Evolutionary conservation across 352 stramenopile genomes (phyloP).

Genomic region (Globisporangium nodosum): DNA sequence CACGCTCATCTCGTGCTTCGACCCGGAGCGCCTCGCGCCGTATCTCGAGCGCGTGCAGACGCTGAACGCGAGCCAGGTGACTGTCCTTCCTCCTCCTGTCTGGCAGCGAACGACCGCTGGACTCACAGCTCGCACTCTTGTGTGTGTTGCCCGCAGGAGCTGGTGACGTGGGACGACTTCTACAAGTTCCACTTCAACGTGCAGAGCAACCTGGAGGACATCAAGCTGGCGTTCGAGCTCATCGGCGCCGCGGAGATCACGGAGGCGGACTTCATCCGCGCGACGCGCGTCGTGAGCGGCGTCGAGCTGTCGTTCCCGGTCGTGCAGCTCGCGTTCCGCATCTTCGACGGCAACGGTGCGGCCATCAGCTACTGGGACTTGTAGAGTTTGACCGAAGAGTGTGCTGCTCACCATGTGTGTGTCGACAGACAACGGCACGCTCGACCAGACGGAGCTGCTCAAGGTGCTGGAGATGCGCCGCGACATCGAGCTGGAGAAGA

Average conservation of each 20-base stretch:
- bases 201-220: slow-evolving; percentile 61
- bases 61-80: slow-evolving; percentile 55
- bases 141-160: slow-evolving; percentile 20
- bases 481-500: slow-evolving; percentile 42
- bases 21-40: slow-evolving; percentile 52
- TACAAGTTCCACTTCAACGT: slow-evolving; percentile 72
- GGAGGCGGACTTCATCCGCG: slow-evolving; percentile 71
- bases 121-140: too few relatives aligned
- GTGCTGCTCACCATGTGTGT: not conserved
- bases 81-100: not conserved
- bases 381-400: not conserved
- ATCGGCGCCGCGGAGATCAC: slow-evolving; percentile 58
- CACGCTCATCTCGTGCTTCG: slow-evolving; percentile 68
- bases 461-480: slow-evolving; percentile 63
- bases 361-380: not conserved
- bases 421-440: slow-evolving; percentile 45
- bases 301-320: slow-evolving; percentile 63
- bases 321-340: slow-evolving; percentile 65
- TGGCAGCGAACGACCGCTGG: too few relatives aligned
- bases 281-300: slow-evolving; percentile 51
- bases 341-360: slow-evolving; percentile 68
- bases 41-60: slow-evolving; percentile 56
- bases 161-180: slow-evolving; percentile 70
- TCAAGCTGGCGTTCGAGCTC: slow-evolving; percentile 71
- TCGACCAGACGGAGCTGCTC: slow-evolving; percentile 62